A percentile compares a stretch with the other conserved stretches of the same genome.
Conservation (phyloP, 1,284 basidiomycete genomes). For the Ustilago sp. region DNA sequence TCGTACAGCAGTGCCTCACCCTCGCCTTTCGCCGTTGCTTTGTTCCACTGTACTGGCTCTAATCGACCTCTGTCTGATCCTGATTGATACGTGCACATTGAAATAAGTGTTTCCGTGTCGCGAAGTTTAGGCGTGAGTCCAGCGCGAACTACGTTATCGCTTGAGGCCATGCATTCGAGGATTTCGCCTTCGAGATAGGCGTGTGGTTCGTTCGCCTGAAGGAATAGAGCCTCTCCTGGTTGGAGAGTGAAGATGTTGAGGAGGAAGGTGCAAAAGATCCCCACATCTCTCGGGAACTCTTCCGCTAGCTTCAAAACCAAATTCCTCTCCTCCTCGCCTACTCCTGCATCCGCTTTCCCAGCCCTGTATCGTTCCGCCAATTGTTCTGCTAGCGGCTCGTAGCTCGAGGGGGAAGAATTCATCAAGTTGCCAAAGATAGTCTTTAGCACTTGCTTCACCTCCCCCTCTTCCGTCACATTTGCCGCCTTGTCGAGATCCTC, state of each 20-base stretch:
- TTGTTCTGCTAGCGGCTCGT: constrained; percentile 25
- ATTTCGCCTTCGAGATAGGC: constrained; percentile 81
- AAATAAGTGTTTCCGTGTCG: constrained; percentile 88
- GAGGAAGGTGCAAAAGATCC: constrained; percentile 90
- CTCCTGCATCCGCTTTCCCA: constrained; percentile 2
- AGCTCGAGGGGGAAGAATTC: constrained; percentile 12
- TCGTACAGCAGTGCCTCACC: constrained; percentile 77
- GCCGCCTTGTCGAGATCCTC: constrained; percentile 9
- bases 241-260: constrained; percentile 86
- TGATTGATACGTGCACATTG: constrained; percentile 88
- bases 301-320: constrained; percentile 80
- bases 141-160: constrained; percentile 96
- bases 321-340: constrained; percentile 68
- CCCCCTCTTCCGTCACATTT: constrained; percentile 1
- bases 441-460: constrained; percentile 39
- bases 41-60: background rate
- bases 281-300: constrained; percentile 94
- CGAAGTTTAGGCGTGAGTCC: constrained; percentile 96
- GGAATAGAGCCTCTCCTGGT: constrained; percentile 90
- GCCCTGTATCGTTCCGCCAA: constrained; percentile 24
- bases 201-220: constrained; percentile 95
- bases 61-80: constrained; percentile 72
- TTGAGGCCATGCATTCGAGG: constrained; percentile 68
- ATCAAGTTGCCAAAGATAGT: constrained; percentile 58
- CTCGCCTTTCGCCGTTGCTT: background rate